Conservation (phyloP, 768 basidiomycete species). For the Ephemerocybe angulata region DNA sequence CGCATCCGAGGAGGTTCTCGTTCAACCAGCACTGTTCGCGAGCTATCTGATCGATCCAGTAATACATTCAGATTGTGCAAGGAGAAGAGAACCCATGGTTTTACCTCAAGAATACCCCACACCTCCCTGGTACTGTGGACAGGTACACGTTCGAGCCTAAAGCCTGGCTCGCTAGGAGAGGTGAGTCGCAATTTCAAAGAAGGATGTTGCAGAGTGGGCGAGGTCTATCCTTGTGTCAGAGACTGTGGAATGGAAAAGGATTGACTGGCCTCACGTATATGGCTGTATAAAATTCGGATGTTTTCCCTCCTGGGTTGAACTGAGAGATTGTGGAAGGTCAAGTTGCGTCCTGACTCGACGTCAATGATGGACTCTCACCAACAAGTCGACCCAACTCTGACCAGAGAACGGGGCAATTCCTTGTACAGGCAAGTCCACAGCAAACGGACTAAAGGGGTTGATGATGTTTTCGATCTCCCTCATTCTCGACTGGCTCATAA, state of each 20-base stretch:
- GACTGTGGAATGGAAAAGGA: neutral
- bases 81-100: slow-evolving; percentile 1
- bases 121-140: slow-evolving; percentile 72
- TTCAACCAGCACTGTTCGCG: slow-evolving; percentile 85
- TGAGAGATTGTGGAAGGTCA: slow-evolving; percentile 26
- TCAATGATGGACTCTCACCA: too few species aligned
- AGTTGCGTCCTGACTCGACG: too few species aligned
- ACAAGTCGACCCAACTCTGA: slow-evolving; percentile 62
- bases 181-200: slow-evolving; percentile 64
- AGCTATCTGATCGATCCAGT: slow-evolving; percentile 48
- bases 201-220: slow-evolving; percentile 64
- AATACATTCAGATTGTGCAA: neutral
- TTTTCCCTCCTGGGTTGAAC: slow-evolving; percentile 50
- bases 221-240: slow-evolving; percentile 40
- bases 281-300: slow-evolving; percentile 64
- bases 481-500: slow-evolving; percentile 72
- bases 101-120: slow-evolving; percentile 71
- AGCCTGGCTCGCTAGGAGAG: slow-evolving; percentile 73
- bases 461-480: slow-evolving; percentile 66
- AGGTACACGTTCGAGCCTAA: slow-evolving; percentile 64
- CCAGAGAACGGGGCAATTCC: slow-evolving; percentile 46
- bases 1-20: slow-evolving; percentile 55
- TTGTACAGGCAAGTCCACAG: slow-evolving; percentile 36
- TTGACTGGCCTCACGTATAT: slow-evolving; percentile 49
- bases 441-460: slow-evolving; percentile 50